Evolutionary conservation across 1,284 basidiomycete species (phyloP), one percentile per base, ranked within the genome.

Genomic region (Ceratobasidium sp.): DNA sequence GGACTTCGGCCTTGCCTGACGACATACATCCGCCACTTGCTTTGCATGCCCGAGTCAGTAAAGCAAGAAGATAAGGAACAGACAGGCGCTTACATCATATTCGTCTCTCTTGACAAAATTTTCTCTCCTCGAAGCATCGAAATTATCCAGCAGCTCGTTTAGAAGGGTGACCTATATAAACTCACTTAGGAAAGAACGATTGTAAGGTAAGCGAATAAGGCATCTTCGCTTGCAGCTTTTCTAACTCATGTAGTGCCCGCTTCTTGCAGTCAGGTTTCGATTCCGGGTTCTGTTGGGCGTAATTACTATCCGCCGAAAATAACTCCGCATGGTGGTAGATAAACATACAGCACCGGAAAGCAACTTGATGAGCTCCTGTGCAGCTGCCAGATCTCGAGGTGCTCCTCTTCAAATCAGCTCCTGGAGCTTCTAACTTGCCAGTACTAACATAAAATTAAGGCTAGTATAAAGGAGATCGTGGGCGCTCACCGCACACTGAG

Each of bases 311-410:
- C 44, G 23, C n/a, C 23, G 26, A 66, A 57, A 33, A 69, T 7
- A 5, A 17, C 9, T 33, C 38, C 56, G 46, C 15, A 59, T n/a
- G n/a, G n/a, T n/a, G n/a, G n/a, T n/a, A 23, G 23, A 44, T 15
- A 15, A 38, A 83, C 87, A 80, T 78, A 88, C 88, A 1, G 97
- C 97, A 42, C 97, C 98, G 0, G 97, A 94, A 75, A 99, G 90
- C 1, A 93, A 87, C 85, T 99, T 99, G 97, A 99, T 99, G 61
- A 99, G 89, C 82, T 99, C 97, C 83, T 99, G 97, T 1, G 98
- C 98, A 12, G 94, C 96, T 0, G 94, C 95, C 6, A 99, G 89
- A 85, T 99, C 97, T 79, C 96, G 91, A 0, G 97, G 98, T 23
- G 97, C 98, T 10, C 97, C 97, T 73, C 33, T 33, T 33, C 98